A percentile compares a stretch with the other conserved stretches of the same genome.
These are phyloP conservation scores for Pseudogymnoascus sp. DNA, from an alignment of 2,329 filamentous ascomycete species.

Conservation along the genomic window DNA sequence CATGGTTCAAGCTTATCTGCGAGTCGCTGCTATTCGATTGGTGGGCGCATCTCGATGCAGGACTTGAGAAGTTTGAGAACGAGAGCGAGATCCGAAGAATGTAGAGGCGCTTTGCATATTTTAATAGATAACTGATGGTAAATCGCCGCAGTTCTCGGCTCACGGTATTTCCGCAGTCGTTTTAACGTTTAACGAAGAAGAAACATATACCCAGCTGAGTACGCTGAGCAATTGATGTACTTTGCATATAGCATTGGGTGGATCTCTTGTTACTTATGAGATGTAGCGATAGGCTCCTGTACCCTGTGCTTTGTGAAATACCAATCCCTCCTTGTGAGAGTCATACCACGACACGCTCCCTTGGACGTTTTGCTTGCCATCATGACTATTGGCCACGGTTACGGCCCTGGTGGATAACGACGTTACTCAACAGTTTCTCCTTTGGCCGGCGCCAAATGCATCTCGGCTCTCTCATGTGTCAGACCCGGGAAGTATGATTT, in stretches of 20 bases:
- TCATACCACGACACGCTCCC: not conserved
- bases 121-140: conserved; percentile 1
- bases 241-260: not conserved
- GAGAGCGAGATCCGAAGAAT: conserved; percentile 86
- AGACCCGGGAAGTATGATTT: not conserved
- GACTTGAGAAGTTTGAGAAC: conserved; percentile 75
- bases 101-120: conserved; percentile 29
- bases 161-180: conserved; percentile 6
- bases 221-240: conserved; percentile 4
- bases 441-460: not conserved
- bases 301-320: not conserved
- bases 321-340: not conserved
- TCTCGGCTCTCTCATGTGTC: not conserved
- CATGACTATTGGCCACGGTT: not conserved
- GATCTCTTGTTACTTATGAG: not conserved
- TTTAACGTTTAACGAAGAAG: conserved; percentile 8
- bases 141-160: not conserved
- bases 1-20: conserved; percentile 99
- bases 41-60: conserved; percentile 80
- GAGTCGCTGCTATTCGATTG: conserved; percentile 95
- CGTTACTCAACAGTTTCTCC: not conserved
- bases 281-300: not conserved
- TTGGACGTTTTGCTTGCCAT: not conserved
- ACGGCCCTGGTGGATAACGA: not conserved
- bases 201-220: conserved; percentile 4